These are phyloP conservation scores for Lantana camara DNA, from an alignment of 257 asterid genomes.

Conservation along the genomic window DNA sequence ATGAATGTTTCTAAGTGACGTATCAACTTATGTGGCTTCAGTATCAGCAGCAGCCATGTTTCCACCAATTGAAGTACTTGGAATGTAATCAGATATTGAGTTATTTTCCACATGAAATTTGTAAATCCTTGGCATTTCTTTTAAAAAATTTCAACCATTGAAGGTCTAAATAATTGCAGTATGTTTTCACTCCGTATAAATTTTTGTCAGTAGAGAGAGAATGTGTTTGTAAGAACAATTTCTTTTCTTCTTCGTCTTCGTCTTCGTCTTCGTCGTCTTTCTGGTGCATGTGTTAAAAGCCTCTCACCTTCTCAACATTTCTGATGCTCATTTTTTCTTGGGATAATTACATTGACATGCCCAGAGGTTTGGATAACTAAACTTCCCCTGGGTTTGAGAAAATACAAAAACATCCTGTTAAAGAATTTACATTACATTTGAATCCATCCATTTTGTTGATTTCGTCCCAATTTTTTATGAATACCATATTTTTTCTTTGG, in stretches of 20 bases:
- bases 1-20: background rate
- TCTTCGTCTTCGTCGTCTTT: no score
- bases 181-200: background rate
- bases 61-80: constrained; percentile 8
- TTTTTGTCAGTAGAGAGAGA: background rate
- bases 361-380: no score
- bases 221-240: background rate
- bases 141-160: background rate
- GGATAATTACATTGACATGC: no score
- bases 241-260: background rate
- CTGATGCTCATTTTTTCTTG: no score
- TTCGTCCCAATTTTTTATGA: no score
- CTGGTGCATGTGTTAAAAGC: constrained; percentile 6
- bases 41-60: constrained; percentile 7
- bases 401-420: no score
- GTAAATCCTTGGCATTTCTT: background rate
- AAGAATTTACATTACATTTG: no score
- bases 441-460: no score
- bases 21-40: constrained; percentile 3
- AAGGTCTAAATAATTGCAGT: background rate
- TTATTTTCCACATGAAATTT: constrained; percentile 2
- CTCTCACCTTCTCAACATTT: background rate
- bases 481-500: no score
- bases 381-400: no score
- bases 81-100: background rate